phyloP scores from a whole-genome alignment of 192 early-diverging fungal species.

The Entrophospora sp. region DNA sequence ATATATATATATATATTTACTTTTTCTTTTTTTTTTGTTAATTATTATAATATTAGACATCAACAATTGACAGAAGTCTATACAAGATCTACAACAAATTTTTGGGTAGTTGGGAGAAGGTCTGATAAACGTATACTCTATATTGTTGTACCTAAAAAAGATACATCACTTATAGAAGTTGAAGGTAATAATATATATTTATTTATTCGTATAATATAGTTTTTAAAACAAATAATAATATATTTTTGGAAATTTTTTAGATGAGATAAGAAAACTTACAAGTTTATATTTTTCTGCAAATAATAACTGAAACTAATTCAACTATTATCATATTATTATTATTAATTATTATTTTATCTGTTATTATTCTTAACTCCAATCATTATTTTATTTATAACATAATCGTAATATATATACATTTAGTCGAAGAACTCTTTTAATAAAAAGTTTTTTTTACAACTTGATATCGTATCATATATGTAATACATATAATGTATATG shows the following conservation, averaged over 20 bases:
- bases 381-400: too few species aligned
- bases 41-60: too few species aligned
- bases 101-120: conserved; percentile 48
- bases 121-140: conserved; percentile 43
- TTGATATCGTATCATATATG: too few species aligned
- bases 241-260: conserved; percentile 16
- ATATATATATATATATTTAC: neutral
- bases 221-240: neutral
- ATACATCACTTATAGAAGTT: conserved; percentile 40
- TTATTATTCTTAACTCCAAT: too few species aligned
- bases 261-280: conserved; percentile 31
- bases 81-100: conserved; percentile 40
- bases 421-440: too few species aligned
- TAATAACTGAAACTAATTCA: too few species aligned
- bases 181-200: conserved; percentile 34
- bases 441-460: too few species aligned
- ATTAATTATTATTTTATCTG: too few species aligned
- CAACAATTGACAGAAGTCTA: conserved; percentile 41
- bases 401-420: too few species aligned
- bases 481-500: too few species aligned
- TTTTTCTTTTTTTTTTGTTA: neutral
- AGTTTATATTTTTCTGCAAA: conserved; percentile 29
- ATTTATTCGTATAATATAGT: neutral
- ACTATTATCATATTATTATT: too few species aligned
- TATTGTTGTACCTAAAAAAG: conserved; percentile 49